Conservation (phyloP, 1,284 basidiomycete genomes). For the Gomphus bonarii region DNA sequence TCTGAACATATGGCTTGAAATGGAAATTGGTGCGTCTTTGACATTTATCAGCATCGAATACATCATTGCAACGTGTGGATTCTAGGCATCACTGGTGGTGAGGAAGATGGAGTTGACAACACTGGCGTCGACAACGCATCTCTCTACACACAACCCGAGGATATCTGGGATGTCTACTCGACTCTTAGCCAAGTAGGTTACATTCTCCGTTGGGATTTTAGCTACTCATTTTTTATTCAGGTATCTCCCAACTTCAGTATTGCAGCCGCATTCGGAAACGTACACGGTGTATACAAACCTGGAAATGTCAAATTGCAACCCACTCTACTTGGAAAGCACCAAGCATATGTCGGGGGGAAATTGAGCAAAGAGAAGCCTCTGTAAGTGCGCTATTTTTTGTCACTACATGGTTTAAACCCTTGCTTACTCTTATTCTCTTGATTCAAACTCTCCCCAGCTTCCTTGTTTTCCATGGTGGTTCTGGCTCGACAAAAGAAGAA, state of each 20-base stretch:
- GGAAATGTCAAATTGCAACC: constrained; percentile 91
- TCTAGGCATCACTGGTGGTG: constrained; percentile 91
- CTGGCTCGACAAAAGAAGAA: constrained; percentile 95
- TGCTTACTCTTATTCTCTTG: background rate
- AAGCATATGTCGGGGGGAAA: constrained; percentile 68
- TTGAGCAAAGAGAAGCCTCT: constrained; percentile 71
- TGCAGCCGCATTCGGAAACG: constrained; percentile 95
- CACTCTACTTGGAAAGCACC: constrained; percentile 89
- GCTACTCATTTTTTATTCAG: background rate
- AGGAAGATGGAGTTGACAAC: constrained; percentile 99
- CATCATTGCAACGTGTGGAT: background rate
- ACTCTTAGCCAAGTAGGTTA: constrained; percentile 73
- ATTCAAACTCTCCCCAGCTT: constrained; percentile 44
- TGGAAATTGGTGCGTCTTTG: constrained; percentile 73
- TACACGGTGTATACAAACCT: constrained; percentile 94
- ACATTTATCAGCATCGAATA: background rate
- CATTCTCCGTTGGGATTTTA: background rate
- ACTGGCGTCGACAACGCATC: constrained; percentile 87
- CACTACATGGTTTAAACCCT: background rate
- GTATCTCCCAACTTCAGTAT: constrained; percentile 83
- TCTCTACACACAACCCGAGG: constrained; percentile 97
- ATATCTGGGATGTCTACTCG: constrained; percentile 87
- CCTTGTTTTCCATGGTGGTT: constrained; percentile 99
- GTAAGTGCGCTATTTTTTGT: constrained; percentile 34
- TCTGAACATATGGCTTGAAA: constrained; percentile 96